Percentiles rank a stretch among this genome's conserved stretches.
Conservation (phyloP, 768 basidiomycete species). For the Lactarius indigo region DNA sequence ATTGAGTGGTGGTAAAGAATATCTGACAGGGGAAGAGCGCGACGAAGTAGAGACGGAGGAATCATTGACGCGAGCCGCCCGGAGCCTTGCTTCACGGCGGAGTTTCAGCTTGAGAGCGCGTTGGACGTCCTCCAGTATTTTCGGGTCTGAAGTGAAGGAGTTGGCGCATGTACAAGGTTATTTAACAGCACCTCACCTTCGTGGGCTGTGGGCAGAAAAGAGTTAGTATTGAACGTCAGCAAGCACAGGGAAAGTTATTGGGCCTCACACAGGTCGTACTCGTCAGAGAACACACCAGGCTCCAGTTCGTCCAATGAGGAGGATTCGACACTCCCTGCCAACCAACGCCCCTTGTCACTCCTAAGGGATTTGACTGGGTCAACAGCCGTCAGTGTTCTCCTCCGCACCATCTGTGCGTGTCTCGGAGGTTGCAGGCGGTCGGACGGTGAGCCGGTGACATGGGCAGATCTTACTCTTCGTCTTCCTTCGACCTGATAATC, state of each 20-base stretch:
- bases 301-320: conserved; percentile 25
- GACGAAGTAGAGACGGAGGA: conserved; percentile 30
- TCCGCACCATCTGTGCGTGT: conserved; percentile 15
- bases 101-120: conserved; percentile 71
- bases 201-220: conserved; percentile 47
- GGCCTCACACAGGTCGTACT: conserved; percentile 71
- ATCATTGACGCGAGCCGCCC: conserved; percentile 28
- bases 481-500: conserved; percentile 27
- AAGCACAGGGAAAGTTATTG: conserved; percentile 3
- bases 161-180: conserved; percentile 17
- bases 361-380: conserved; percentile 12
- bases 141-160: conserved; percentile 52
- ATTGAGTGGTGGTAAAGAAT: conserved; percentile 31
- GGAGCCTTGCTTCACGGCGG: conserved; percentile 63
- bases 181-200: conserved; percentile 57
- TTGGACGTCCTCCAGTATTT: conserved; percentile 76
- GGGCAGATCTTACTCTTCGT: conserved; percentile 33
- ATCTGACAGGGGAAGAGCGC: conserved; percentile 22
- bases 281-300: conserved; percentile 53
- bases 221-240: conserved; percentile 1
- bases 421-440: conserved; percentile 18
- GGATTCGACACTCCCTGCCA: conserved; percentile 9
- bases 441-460: conserved; percentile 18
- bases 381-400: conserved; percentile 21
- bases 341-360: conserved; percentile 20